Conservation (phyloP, 1,284 basidiomycete genomes). For the Trichosporon ovoides region DNA sequence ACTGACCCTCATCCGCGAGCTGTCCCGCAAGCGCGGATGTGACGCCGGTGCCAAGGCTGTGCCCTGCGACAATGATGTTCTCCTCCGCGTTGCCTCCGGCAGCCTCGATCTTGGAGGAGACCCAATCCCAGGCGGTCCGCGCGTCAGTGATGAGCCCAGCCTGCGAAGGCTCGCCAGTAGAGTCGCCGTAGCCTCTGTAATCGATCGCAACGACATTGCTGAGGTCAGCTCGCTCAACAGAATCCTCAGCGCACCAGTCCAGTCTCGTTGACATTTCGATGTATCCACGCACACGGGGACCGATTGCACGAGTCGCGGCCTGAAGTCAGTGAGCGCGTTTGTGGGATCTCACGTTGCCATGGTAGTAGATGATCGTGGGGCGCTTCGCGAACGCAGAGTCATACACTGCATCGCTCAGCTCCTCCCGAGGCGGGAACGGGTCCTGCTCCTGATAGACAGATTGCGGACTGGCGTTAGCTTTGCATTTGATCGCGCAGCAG, state of each 20-base stretch:
- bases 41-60: constrained; percentile 82
- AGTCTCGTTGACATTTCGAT: constrained; percentile 29
- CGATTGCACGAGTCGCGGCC: constrained; percentile 15
- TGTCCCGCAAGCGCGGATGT: constrained; percentile 52
- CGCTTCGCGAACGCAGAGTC: constrained; percentile 55
- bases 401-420: constrained; percentile 34
- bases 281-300: constrained; percentile 28
- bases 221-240: constrained; percentile 15
- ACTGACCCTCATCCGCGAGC: constrained; percentile 38
- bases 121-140: constrained; percentile 72
- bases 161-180: constrained; percentile 69
- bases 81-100: constrained; percentile 9
- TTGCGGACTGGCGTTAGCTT: constrained; percentile 24
- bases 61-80: constrained; percentile 55
- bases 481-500: no score
- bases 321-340: constrained; percentile 1
- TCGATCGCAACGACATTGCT: constrained; percentile 77
- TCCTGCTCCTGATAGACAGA: constrained; percentile 20
- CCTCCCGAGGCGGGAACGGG: constrained; percentile 22
- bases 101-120: constrained; percentile 45
- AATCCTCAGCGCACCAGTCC: constrained; percentile 27
- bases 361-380: constrained; percentile 81
- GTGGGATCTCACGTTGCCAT: constrained; percentile 70
- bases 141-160: constrained; percentile 71
- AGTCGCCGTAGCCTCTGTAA: constrained; percentile 90